These are phyloP conservation scores for Globisporangium irregulare DNA, from an alignment of 352 stramenopile genomes.

Conservation along the genomic window DNA sequence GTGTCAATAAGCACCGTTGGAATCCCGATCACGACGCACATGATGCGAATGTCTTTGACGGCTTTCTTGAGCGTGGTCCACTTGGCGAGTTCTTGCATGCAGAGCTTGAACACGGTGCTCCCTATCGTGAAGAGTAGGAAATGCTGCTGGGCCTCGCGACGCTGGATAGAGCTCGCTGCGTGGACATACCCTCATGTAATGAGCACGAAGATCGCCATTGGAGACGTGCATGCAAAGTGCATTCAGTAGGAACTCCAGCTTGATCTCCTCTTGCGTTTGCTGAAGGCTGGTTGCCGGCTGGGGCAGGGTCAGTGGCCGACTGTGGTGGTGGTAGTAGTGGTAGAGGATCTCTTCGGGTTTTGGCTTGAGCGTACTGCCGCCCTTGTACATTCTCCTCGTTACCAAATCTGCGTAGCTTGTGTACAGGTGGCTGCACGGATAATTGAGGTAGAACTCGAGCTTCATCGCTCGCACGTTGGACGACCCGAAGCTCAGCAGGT, in stretches of 20 bases:
- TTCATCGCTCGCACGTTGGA: background rate
- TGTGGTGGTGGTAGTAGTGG: background rate
- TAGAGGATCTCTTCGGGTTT: background rate
- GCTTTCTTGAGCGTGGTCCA: conserved; percentile 23
- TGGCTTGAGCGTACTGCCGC: background rate
- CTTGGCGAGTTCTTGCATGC: conserved; percentile 32
- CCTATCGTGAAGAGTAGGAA: conserved; percentile 11
- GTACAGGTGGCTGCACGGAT: background rate
- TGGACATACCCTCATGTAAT: background rate
- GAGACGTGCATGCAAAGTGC: background rate
- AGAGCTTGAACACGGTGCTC: conserved; percentile 36
- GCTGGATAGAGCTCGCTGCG: background rate
- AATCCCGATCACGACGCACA: conserved; percentile 31
- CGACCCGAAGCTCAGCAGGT: background rate
- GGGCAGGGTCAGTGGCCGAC: no score
- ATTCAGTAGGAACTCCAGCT: background rate
- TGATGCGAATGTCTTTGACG: conserved; percentile 32
- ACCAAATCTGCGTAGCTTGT: background rate
- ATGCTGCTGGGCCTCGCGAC: background rate
- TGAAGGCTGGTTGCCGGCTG: background rate
- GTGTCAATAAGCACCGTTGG: conserved; percentile 24
- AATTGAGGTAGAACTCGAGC: conserved; percentile 8
- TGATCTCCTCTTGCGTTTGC: background rate
- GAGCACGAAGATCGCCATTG: background rate
- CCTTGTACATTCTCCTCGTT: background rate